phyloP scores from a whole-genome alignment of 352 stramenopile genomes.

The Blastocystis sp. region DNA sequence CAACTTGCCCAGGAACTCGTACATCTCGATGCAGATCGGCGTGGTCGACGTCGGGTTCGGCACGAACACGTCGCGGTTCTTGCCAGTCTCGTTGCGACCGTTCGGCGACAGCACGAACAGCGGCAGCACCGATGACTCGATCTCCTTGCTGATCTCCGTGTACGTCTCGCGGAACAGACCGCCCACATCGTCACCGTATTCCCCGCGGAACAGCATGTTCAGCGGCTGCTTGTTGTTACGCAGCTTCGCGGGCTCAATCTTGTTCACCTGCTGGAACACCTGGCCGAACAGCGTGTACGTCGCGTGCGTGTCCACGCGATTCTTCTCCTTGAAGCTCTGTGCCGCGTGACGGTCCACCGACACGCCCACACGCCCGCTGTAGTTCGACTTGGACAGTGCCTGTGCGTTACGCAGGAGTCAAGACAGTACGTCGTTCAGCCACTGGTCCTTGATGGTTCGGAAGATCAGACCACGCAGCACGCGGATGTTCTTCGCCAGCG shows the following conservation, averaged over 20 bases:
- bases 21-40: slow-evolving; percentile 79
- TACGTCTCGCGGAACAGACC: slow-evolving; percentile 73
- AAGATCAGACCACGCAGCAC: slow-evolving; percentile 68
- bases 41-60: slow-evolving; percentile 74
- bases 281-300: slow-evolving; percentile 56
- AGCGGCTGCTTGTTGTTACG: slow-evolving; percentile 52
- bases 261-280: slow-evolving; percentile 53
- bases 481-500: slow-evolving; percentile 41
- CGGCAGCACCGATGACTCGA: slow-evolving; percentile 57
- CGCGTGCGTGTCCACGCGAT: not conserved
- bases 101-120: slow-evolving; percentile 76
- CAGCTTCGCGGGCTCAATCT: slow-evolving; percentile 1
- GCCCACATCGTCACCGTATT: slow-evolving; percentile 72
- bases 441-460: slow-evolving; percentile 62
- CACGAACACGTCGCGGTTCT: slow-evolving; percentile 75
- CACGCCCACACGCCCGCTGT: slow-evolving; percentile 18
- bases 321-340: slow-evolving; percentile 20
- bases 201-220: slow-evolving; percentile 34
- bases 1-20: slow-evolving; percentile 89
- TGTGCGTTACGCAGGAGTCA: not conserved
- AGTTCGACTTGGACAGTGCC: slow-evolving; percentile 64
- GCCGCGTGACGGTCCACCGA: slow-evolving; percentile 37
- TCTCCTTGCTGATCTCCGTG: slow-evolving; percentile 57
- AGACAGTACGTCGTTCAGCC: slow-evolving; percentile 38
- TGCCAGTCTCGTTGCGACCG: slow-evolving; percentile 73